phyloP scores from a whole-genome alignment of 2,329 filamentous ascomycete genomes.

The Pseudogymnoascus verrucosus region DNA sequence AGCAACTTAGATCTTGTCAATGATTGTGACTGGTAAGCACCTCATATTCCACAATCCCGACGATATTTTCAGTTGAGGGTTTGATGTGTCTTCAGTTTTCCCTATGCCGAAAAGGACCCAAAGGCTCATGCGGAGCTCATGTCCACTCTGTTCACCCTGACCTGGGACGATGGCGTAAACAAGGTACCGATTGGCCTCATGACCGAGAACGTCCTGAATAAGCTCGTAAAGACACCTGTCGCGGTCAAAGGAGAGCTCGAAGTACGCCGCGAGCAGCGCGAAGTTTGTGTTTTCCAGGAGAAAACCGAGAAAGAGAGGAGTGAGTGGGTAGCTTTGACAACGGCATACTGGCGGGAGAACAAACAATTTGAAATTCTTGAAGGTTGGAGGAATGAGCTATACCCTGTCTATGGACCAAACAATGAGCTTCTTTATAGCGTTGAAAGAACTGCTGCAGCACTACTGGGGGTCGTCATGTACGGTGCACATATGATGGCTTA shows the following conservation, averaged over 20 bases:
- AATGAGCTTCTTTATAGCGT: constrained; percentile 62
- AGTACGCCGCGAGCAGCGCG: constrained; percentile 51
- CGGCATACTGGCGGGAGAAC: constrained; percentile 60
- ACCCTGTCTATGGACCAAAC: constrained; percentile 62
- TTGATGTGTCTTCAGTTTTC: constrained; percentile 51
- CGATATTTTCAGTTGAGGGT: not conserved
- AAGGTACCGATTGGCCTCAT: constrained; percentile 56
- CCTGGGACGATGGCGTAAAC: constrained; percentile 56
- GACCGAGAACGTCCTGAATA: constrained; percentile 41
- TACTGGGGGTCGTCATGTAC: constrained; percentile 71
- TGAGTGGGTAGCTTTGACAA: constrained; percentile 45
- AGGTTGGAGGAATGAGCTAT: constrained; percentile 75
- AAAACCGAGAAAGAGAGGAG: constrained; percentile 57
- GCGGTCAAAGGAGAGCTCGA: constrained; percentile 49
- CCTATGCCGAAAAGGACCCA: constrained; percentile 58
- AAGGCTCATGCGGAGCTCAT: constrained; percentile 46
- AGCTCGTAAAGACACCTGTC: constrained; percentile 40
- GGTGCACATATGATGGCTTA: constrained; percentile 78
- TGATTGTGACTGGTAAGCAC: constrained; percentile 45
- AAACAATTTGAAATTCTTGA: constrained; percentile 64
- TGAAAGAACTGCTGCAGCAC: constrained; percentile 64
- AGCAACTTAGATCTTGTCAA: constrained; percentile 45
- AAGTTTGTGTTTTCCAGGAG: constrained; percentile 54
- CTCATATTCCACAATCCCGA: not conserved
- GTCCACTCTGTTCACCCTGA: constrained; percentile 58